Conservation (phyloP, 106 monocot species). For the Dioscorea alata region DNA sequence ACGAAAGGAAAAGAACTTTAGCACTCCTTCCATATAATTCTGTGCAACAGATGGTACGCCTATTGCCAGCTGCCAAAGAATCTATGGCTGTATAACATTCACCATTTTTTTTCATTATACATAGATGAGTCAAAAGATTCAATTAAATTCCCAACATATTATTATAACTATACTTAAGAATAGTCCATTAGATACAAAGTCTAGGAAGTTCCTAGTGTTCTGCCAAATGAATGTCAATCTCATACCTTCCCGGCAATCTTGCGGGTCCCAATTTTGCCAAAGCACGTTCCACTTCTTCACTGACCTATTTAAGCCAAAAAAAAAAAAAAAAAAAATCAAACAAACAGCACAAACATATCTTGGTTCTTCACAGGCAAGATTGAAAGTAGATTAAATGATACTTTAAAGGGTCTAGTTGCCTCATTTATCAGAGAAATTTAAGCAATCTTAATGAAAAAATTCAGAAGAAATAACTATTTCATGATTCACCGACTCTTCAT, state of each 20-base stretch:
- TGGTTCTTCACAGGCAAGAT: neutral
- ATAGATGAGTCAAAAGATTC: neutral
- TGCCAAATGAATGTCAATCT: neutral
- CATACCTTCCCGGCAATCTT: conserved; percentile 42
- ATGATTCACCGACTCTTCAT: neutral
- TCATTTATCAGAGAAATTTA: neutral
- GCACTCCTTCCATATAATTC: too few species aligned
- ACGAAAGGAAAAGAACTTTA: too few species aligned
- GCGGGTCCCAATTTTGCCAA: conserved; percentile 46
- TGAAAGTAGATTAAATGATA: neutral
- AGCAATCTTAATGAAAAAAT: neutral
- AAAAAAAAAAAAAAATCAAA: neutral
- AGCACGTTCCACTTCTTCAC: conserved; percentile 81
- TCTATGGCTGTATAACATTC: neutral
- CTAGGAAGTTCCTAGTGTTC: neutral
- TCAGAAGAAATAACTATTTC: neutral
- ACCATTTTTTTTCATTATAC: neutral
- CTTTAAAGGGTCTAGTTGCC: neutral
- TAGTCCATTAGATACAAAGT: neutral
- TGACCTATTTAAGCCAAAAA: conserved; percentile 30
- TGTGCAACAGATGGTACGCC: too few species aligned
- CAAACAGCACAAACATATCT: neutral
- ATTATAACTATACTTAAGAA: neutral
- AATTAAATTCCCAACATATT: neutral
- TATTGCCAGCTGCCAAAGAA: neutral